Base-by-base conservation (phyloP, 768 basidiomycete genomes). In the Mrakia blollopis region DNA sequence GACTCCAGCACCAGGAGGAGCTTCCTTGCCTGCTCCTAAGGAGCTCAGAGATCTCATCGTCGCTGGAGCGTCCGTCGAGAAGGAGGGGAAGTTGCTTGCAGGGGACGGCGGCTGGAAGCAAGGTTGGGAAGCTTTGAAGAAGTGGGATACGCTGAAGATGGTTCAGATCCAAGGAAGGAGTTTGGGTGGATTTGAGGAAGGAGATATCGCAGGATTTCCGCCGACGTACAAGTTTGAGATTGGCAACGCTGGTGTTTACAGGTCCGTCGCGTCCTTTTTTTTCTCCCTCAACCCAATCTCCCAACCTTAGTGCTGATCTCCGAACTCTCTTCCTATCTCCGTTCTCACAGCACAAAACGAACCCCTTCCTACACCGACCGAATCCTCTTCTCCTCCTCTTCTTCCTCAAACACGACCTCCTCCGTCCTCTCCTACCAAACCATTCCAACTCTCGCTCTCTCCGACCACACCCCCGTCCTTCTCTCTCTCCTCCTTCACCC, bases 281-380 rank as follows among this genome's bases (percentile, higher is more conserved):
- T 11, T n/a, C 37, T 37, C 67, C 68, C n/a, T n/a, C n/a, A n/a
- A n/a, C n/a, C 70, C 37, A 10, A 25, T 32, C 52, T 57, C 79
- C 74, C 72, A 18, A 50, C 44, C 62, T 32, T 71, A 11, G 77
- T 18, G 74, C 37, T 69, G 39, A 16, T 30, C 37, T 25, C 50
- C 72, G 1, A 2, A 7, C 14, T 47, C 14, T 16, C 44, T 16
- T 16, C 44, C 44, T 16, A 2, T 47, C 44, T 2, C 2, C 9
- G 9, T 30, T 37, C 32, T 79, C 32, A 14, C 68, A 92, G 91
- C 81, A 82, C 83, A 16, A 91, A 88, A 81, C 89, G 96, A 14
- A 87, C 86, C 2, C 95, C 96, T 0, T 89, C 94, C 30, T 98
- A 93, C 92, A 97, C 94, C 39, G 96, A 98, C 83, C 88, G 96